These are phyloP conservation scores for Oryza nivara DNA, from an alignment of 176 grass and related monocot genomes.

Conservation along the genomic window DNA sequence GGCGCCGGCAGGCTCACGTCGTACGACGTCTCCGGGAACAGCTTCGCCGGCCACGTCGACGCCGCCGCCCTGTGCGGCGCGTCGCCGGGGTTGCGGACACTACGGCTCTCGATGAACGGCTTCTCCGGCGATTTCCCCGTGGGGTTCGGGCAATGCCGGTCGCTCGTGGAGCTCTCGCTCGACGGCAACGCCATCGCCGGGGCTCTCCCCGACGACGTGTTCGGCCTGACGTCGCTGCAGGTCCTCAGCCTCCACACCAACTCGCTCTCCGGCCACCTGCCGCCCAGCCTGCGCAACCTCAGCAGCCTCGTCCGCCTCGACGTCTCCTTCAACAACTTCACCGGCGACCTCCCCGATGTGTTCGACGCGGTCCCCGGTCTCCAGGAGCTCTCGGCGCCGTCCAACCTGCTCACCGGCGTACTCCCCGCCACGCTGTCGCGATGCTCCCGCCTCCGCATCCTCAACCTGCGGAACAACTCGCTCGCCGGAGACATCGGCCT, in stretches of 20 bases:
- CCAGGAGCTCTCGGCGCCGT: conserved; percentile 43
- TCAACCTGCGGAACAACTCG: conserved; percentile 64
- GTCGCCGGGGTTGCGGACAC: conserved; percentile 1
- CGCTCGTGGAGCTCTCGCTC: conserved; percentile 51
- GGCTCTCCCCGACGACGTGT: conserved; percentile 49
- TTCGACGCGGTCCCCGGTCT: conserved; percentile 47
- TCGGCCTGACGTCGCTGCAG: conserved; percentile 36
- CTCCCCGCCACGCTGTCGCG: conserved; percentile 54
- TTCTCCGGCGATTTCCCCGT: conserved; percentile 44
- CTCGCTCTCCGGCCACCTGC: conserved; percentile 41
- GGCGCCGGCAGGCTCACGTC: conserved; percentile 18
- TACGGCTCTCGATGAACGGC: conserved; percentile 55
- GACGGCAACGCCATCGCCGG: conserved; percentile 61
- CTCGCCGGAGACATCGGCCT: conserved; percentile 53
- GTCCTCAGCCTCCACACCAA: conserved; percentile 53
- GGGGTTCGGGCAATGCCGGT: conserved; percentile 53
- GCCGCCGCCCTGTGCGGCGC: conserved; percentile 34
- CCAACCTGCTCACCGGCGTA: conserved; percentile 45
- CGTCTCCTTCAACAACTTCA: conserved; percentile 67
- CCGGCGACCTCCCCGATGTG: conserved; percentile 46
- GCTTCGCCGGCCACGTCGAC: conserved; percentile 29
- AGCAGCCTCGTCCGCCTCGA: conserved; percentile 53
- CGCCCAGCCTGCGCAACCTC: conserved; percentile 53
- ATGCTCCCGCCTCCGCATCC: conserved; percentile 43
- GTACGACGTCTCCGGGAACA: conserved; percentile 52